Conservation (phyloP, 331 rosid genomes). For the Spiraea crenata region DNA sequence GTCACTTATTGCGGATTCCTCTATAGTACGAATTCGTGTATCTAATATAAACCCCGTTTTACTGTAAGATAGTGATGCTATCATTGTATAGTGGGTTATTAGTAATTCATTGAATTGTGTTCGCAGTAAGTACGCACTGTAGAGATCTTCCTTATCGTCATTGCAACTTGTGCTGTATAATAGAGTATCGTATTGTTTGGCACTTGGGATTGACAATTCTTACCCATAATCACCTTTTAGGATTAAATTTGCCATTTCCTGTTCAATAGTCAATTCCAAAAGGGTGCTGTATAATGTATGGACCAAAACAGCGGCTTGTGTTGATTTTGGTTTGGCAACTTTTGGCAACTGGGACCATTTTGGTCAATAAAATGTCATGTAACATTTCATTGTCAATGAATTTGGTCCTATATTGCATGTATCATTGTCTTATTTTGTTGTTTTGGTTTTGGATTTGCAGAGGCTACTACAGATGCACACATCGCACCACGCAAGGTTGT, state of each 20-base stretch:
- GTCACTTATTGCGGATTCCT: too few species aligned
- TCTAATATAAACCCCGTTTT: too few species aligned
- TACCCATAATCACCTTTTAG: background rate
- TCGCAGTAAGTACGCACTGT: too few species aligned
- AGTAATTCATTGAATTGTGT: too few species aligned
- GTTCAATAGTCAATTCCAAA: background rate
- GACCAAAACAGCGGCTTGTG: background rate
- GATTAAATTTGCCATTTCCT: background rate
- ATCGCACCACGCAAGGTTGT: slow-evolving; percentile 63
- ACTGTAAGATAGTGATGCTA: too few species aligned
- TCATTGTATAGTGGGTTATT: too few species aligned
- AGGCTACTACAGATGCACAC: slow-evolving; percentile 83
- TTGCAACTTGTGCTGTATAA: too few species aligned
- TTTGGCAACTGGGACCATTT: background rate
- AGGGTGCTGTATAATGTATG: background rate
- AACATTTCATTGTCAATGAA: background rate
- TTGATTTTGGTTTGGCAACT: background rate
- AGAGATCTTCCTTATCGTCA: too few species aligned
- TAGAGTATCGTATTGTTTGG: background rate
- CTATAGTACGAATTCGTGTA: too few species aligned
- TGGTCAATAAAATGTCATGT: background rate
- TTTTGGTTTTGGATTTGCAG: slow-evolving; percentile 43
- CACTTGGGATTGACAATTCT: background rate
- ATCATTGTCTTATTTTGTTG: too few species aligned
- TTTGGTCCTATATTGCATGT: background rate